Conservation (phyloP, 1,284 basidiomycete species). For the Cutaneotrichosporon sp. region DNA sequence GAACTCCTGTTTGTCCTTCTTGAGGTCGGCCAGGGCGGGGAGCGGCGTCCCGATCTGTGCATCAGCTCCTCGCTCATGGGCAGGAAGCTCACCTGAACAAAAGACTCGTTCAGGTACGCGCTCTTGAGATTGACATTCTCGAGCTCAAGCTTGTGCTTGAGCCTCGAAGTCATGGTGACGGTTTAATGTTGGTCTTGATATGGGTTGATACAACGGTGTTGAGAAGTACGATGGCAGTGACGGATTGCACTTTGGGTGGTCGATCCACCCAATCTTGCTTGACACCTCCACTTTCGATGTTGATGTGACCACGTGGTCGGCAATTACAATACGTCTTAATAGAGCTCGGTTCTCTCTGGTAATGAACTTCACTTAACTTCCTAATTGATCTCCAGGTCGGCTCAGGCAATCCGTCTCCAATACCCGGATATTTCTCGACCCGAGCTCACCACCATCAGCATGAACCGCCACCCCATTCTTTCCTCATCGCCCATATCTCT, state of each 20-base stretch:
- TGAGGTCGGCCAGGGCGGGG: constrained; percentile 76
- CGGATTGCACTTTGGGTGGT: background rate
- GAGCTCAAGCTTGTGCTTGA: constrained; percentile 64
- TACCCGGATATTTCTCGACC: no score
- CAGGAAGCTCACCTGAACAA: constrained; percentile 65
- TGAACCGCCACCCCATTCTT: no score
- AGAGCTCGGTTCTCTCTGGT: no score
- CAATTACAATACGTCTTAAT: no score
- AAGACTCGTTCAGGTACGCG: constrained; percentile 75
- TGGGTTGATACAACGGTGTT: no score
- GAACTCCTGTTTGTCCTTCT: constrained; percentile 83
- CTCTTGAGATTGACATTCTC: constrained; percentile 69
- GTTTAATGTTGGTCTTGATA: background rate
- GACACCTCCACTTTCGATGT: background rate
- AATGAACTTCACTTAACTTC: no score
- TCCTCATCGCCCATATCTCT: no score
- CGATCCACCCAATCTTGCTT: background rate
- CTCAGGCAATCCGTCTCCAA: no score
- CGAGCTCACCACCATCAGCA: no score
- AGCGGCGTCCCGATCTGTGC: constrained; percentile 81
- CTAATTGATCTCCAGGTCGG: no score
- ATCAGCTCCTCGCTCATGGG: background rate
- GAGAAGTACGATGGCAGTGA: background rate
- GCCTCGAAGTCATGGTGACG: constrained; percentile 50
- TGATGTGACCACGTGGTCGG: no score